phyloP scores from a whole-genome alignment of 352 stramenopile species.

The Phytophthora pluvialis region DNA sequence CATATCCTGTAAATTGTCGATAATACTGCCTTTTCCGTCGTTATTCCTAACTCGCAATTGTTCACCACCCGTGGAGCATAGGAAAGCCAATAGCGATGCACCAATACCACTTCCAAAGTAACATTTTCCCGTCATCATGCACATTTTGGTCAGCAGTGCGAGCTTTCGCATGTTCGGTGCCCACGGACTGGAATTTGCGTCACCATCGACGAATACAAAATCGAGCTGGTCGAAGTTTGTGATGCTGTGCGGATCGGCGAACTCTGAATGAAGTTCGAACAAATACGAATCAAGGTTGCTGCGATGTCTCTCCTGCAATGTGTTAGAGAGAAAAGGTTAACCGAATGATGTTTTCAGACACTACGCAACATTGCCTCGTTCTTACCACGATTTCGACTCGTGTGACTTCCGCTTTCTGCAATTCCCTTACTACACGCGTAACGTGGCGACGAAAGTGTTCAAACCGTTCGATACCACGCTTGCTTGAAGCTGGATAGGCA shows the following conservation, averaged over 20 bases:
- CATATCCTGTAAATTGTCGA: slow-evolving; percentile 50
- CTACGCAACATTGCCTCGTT: background rate
- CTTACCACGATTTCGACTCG: slow-evolving; percentile 62
- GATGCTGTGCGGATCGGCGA: slow-evolving; percentile 62
- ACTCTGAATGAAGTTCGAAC: slow-evolving; percentile 81
- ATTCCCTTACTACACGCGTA: slow-evolving; percentile 49
- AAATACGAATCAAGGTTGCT: slow-evolving; percentile 76
- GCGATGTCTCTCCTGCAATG: slow-evolving; percentile 58
- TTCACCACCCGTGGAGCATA: slow-evolving; percentile 78
- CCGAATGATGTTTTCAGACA: slow-evolving; percentile 1
- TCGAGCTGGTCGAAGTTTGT: slow-evolving; percentile 85
- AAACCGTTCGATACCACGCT: slow-evolving; percentile 50
- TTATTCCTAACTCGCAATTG: slow-evolving; percentile 69
- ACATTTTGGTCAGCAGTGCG: slow-evolving; percentile 77
- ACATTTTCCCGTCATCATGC: slow-evolving; percentile 90
- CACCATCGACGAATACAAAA: slow-evolving; percentile 81
- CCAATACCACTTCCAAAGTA: slow-evolving; percentile 71
- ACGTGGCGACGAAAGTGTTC: slow-evolving; percentile 63
- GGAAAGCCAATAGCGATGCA: slow-evolving; percentile 62
- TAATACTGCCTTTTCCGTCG: slow-evolving; percentile 51
- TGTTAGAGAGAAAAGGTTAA: background rate
- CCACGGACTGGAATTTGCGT: slow-evolving; percentile 71
- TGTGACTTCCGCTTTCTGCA: slow-evolving; percentile 72
- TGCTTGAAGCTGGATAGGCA: slow-evolving; percentile 54
- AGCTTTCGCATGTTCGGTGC: slow-evolving; percentile 67